Evolutionary conservation across 257 asterid species (phyloP).

Genomic region (Primulina huaijiensis): DNA sequence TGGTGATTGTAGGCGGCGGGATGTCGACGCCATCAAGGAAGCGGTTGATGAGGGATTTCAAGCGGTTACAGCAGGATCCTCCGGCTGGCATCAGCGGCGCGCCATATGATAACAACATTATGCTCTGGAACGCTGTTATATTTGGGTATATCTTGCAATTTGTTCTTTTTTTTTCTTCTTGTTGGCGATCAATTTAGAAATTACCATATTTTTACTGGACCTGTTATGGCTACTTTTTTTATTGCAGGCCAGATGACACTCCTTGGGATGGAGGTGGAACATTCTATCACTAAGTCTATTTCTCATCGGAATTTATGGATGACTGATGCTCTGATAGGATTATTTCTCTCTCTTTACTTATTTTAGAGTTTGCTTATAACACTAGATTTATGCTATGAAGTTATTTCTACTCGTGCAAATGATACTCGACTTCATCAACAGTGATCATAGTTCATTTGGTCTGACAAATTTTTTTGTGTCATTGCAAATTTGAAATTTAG

Average conservation of each 20-base stretch:
- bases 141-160: conserved; percentile 56
- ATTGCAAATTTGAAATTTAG: not conserved
- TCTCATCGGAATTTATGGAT: conserved; percentile 3
- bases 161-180: conserved; percentile 11
- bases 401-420: not conserved
- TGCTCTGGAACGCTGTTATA: conserved; percentile 94
- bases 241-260: conserved; percentile 88
- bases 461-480: not conserved
- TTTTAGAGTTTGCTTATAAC: not conserved
- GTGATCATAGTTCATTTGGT: not conserved
- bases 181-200: not conserved
- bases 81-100: conserved; percentile 98
- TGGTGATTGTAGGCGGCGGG: conserved; percentile 36
- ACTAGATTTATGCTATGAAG: not conserved
- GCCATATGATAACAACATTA: conserved; percentile 80
- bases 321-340: conserved; percentile 1
- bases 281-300: not conserved
- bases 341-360: not conserved
- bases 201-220: conserved; percentile 8
- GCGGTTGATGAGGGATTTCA: conserved; percentile 94
- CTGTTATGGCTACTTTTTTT: conserved; percentile 11
- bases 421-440: not conserved
- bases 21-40: conserved; percentile 93
- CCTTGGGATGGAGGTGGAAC: conserved; percentile 98
- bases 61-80: conserved; percentile 89